Base-by-base conservation (phyloP, 768 basidiomycete genomes). In the Tylopilus cervinicoccineus region DNA sequence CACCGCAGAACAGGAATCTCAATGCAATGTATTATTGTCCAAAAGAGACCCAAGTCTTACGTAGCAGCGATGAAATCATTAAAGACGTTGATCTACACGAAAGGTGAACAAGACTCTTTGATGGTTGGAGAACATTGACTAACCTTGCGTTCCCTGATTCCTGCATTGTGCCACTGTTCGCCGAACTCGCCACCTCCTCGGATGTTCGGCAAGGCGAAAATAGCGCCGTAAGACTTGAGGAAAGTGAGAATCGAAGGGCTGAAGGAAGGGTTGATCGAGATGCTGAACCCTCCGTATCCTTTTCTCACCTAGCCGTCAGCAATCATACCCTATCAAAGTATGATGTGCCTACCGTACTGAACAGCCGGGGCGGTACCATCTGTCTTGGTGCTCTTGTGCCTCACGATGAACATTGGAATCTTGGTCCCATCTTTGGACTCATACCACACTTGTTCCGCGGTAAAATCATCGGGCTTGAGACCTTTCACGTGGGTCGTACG, bases 361-460 rank as follows among this genome's bases (percentile, higher is more conserved):
- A 90, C 71, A 0, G 79, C 84, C 14, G 89, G 80, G 1, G 88
- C 87, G 0, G 82, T 84, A 14, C 88, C 88, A 51, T 91, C 85
- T 34, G 79, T 72, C 51, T 75, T 69, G 4, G 84, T 87, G 31
- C 73, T 76, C 63, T 84, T 84, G 61, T 86, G 87, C 39, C 81
- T 77, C 19, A 90, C 85, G 52, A 93, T 76, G 59, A 90, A 92
- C 89, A 93, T 91, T 2, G 90, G 90, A 29, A 93, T 72, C 45
- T 74, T 77, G 6, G 87, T 90, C 2, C 87, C 87, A 59, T 92
- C 90, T 64, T 84, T 86, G 66, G 81, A 83, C 17, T 72, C 63
- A 58, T 83, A 92, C 84, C 89, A 93, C 17, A 89, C 84, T 68
- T 92, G 89, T 48, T 76, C 75, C 27, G 81, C 72, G 26, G 78